Percentiles rank a stretch among this genome's conserved stretches.
These are phyloP conservation scores for Candida montana DNA, from an alignment of 805 yeast genomes.

Conservation along the genomic window DNA sequence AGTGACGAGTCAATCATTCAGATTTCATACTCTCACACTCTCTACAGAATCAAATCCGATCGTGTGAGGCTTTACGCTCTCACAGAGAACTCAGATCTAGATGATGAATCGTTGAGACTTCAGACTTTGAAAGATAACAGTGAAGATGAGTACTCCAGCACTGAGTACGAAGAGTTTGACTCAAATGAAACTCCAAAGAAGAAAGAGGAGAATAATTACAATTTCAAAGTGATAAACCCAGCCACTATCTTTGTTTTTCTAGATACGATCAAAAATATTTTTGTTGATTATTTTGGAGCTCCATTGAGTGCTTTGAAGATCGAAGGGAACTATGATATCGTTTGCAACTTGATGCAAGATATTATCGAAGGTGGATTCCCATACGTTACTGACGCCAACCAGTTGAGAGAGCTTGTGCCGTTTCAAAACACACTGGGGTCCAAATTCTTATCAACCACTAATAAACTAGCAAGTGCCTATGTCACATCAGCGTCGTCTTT, in stretches of 20 bases:
- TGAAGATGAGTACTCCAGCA: slow-evolving; percentile 4
- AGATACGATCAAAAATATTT: slow-evolving; percentile 41
- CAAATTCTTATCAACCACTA: slow-evolving; percentile 31
- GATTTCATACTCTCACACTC: slow-evolving; percentile 16
- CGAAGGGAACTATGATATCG: slow-evolving; percentile 63
- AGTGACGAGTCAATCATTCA: slow-evolving; percentile 17
- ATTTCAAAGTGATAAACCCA: slow-evolving; percentile 35
- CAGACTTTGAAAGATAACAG: slow-evolving; percentile 13
- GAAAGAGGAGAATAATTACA: not conserved
- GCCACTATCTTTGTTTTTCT: slow-evolving; percentile 51
- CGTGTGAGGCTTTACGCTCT: slow-evolving; percentile 16
- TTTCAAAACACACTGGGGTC: slow-evolving; percentile 30
- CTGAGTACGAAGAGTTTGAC: not conserved
- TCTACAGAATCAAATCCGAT: slow-evolving; percentile 13
- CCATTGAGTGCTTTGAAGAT: slow-evolving; percentile 55
- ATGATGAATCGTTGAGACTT: slow-evolving; percentile 10
- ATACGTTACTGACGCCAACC: slow-evolving; percentile 63
- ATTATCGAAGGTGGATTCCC: slow-evolving; percentile 78
- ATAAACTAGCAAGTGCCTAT: slow-evolving; percentile 25
- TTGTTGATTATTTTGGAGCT: slow-evolving; percentile 53
- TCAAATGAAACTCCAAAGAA: not conserved
- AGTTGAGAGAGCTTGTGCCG: slow-evolving; percentile 66
- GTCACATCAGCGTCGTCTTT: slow-evolving; percentile 12
- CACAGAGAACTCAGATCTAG: slow-evolving; percentile 10
- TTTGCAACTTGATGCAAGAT: slow-evolving; percentile 67